Base-by-base conservation (phyloP, 768 basidiomycete genomes). In the Boletales sp. region DNA sequence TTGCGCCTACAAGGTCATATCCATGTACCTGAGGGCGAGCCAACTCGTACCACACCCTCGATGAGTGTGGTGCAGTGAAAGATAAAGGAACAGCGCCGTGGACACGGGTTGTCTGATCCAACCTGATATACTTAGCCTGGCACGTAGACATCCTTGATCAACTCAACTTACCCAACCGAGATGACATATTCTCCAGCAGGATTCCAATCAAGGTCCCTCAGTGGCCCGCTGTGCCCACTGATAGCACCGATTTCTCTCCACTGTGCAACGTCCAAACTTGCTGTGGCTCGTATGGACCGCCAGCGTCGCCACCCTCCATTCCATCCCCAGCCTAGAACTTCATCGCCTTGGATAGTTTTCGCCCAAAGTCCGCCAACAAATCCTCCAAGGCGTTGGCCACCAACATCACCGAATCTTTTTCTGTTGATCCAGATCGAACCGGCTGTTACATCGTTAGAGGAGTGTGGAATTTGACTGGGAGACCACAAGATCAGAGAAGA, bases 401-500 rank as follows among this genome's bases (percentile, higher is more conserved):
- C 91, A 45, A 98, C 79, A 54, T 97, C 93, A 21, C 96, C 96
- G 62, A 98, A 98, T 11, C 96, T 83, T 57, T 91, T 87, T 11
- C 78, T 73, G 54, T 89, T 93, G 40, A 93, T 84, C 96, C 96
- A 99, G 28, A 98, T 81, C 2, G 86, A 82, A 19, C 57, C 56
- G 5, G 54, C 61, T 2, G 82, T 72, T 4, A 75, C 64, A 8
- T 64, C 71, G 32, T 74, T 64, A 59, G 56, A 68, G 48, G 49
- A 63, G 55, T 50, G 71, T 13, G 70, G 54, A 12, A 79, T 68
- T 9, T 75, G 70, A 0, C 90, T 84, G 2, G 91, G 90, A 2
- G 88, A 85, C 96, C 96, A 99, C 46, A 98, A 69, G 52, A 98
- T 98, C 25, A 98, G 65, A 8, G 94, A 97, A 17, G 94, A 95